Evolutionary conservation across 73 alveolate genomes (phyloP).

Genomic region (Durusdinium trenchii): DNA sequence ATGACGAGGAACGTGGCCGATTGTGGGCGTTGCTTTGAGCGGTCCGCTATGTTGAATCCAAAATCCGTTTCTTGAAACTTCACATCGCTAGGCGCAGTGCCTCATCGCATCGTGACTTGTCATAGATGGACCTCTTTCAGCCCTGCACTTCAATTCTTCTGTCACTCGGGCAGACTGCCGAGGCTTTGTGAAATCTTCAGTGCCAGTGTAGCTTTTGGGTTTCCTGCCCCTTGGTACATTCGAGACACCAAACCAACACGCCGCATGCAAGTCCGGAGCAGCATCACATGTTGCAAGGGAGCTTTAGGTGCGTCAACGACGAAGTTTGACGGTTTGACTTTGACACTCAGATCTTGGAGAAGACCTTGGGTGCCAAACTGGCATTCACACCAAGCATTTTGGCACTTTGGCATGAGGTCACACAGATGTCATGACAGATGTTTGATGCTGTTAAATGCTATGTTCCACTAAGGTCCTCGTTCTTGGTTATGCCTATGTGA

Average conservation of each 20-base stretch:
- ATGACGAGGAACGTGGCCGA: too few relatives aligned
- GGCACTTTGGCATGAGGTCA: neutral
- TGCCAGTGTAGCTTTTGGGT: slow-evolving; percentile 82
- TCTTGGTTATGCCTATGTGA: slow-evolving; percentile 18
- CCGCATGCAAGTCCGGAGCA: neutral
- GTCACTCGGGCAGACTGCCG: neutral
- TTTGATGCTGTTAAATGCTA: neutral
- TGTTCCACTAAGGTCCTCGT: slow-evolving; percentile 31
- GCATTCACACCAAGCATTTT: slow-evolving; percentile 68
- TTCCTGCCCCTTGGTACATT: slow-evolving; percentile 26
- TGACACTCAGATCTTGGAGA: slow-evolving; percentile 16
- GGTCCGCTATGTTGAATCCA: too few relatives aligned
- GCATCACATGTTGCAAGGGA: neutral
- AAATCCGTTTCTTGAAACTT: too few relatives aligned
- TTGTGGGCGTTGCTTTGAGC: too few relatives aligned
- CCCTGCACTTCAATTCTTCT: neutral
- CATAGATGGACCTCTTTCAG: neutral
- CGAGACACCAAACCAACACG: neutral
- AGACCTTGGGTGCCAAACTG: slow-evolving; percentile 43
- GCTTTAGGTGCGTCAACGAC: neutral
- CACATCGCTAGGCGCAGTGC: slow-evolving; percentile 60
- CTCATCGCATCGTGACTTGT: slow-evolving; percentile 72
- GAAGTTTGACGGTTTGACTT: neutral
- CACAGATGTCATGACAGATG: neutral
- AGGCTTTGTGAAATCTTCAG: slow-evolving; percentile 88